Percentiles rank a stretch among this genome's conserved stretches.
These are phyloP conservation scores for Claviceps capensis DNA, from an alignment of 2,329 filamentous ascomycete genomes.

Conservation along the genomic window DNA sequence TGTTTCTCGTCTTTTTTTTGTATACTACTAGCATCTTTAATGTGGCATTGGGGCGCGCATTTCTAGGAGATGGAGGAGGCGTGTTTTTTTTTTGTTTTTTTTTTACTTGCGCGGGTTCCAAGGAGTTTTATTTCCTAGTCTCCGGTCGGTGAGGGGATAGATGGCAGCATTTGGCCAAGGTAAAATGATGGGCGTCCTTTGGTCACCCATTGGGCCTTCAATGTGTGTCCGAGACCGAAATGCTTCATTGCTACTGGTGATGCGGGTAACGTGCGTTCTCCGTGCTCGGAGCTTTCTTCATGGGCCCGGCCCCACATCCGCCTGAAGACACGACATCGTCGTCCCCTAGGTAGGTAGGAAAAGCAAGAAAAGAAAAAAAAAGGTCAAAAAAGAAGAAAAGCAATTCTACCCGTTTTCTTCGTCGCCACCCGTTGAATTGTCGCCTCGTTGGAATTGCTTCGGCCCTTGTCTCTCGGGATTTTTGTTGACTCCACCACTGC, in stretches of 20 bases:
- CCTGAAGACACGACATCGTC: no score
- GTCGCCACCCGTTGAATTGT: no score
- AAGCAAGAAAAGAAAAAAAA: no score
- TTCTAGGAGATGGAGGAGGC: not conserved
- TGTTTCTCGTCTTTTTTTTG: not conserved
- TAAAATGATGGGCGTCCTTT: not conserved
- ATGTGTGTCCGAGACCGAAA: no score
- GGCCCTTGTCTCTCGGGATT: no score
- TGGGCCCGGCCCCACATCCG: not conserved
- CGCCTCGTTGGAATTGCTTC: no score
- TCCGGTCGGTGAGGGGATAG: not conserved
- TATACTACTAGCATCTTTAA: constrained; percentile 2
- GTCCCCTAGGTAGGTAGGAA: no score
- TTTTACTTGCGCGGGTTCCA: not conserved
- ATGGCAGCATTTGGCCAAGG: not conserved
- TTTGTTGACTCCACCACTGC: no score
- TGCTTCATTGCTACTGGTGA: not conserved
- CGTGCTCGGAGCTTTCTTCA: constrained; percentile 1
- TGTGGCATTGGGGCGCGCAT: not conserved
- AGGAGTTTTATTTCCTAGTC: not conserved
- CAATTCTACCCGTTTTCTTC: no score
- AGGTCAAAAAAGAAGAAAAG: no score
- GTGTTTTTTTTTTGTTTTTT: not conserved
- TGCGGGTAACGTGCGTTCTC: not conserved
- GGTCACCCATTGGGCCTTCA: not conserved